Base-by-base conservation (phyloP, 768 basidiomycete species). In the Xerocomellus intermedius region DNA sequence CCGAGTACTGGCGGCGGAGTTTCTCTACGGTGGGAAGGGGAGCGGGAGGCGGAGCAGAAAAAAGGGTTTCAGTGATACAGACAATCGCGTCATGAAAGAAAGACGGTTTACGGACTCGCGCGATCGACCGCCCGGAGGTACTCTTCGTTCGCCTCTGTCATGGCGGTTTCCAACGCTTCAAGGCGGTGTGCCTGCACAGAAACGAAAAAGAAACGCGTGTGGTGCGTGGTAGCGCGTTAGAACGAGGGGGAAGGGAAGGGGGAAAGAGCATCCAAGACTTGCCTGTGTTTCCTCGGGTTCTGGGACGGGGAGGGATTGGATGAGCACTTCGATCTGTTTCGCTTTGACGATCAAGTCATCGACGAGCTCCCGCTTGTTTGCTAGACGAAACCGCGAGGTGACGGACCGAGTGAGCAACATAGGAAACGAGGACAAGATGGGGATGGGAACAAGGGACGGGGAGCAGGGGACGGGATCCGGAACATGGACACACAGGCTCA, bases 281-380 rank as follows among this genome's bases (percentile, higher is more conserved):
- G 49, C 91, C 78, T 91, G 90, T 21, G 78, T 79, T 65, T 89
- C 87, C 64, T 91, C 89, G 2, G 84, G 78, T 66, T 93, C 91
- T 3, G 87, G 86, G 37, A 82, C 83, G 0, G 91, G 92, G 14
- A 96, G 71, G 0, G 85, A 85, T 47, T 87, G 82, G 48, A 96
- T 90, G 45, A 95, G 80, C 63, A 83, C 86, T 62, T 95, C 89
- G 39, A 96, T 82, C 69, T 94, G 91, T 64, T 95, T 95, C 14
- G 91, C 91, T 64, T 95, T 94, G 37, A 84, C 79, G 38, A 94
- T 80, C 38, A 96, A 76, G 64, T 95, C 93, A 16, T 80, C 74
- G 5, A 93, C 90, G 21, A 95, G 83, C 69, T 95, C 92, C 59
- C 82, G 86, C 69, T 87, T 83, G 74, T 91, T 94, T 12, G 84